These are phyloP conservation scores for Aspergillus tubingensis DNA, from an alignment of 2,329 filamentous ascomycete genomes.

Conservation along the genomic window DNA sequence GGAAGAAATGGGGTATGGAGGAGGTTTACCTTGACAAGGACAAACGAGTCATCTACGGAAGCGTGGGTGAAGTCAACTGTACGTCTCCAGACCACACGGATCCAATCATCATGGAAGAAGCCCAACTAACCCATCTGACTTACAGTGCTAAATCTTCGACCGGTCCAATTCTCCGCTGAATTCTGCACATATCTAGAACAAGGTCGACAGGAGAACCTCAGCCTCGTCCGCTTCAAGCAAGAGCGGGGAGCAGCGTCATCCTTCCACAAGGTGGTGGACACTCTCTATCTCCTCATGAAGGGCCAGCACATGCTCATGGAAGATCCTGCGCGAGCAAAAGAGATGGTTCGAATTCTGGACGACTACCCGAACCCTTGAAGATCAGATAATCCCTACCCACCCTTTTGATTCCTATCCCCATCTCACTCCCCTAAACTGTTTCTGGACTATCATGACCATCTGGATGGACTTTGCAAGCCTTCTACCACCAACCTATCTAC, in stretches of 20 bases:
- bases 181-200: constrained; percentile 89
- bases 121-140: constrained; percentile 17
- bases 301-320: constrained; percentile 67
- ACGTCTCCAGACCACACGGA: constrained; percentile 43
- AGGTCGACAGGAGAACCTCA: constrained; percentile 72
- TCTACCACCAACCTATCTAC: too few relatives aligned
- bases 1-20: constrained; percentile 78
- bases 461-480: too few relatives aligned
- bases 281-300: constrained; percentile 69
- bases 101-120: not conserved
- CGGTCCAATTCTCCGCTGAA: constrained; percentile 84
- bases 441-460: too few relatives aligned
- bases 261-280: constrained; percentile 80
- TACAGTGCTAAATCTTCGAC: constrained; percentile 75
- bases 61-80: constrained; percentile 77
- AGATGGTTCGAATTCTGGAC: constrained; percentile 58
- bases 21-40: constrained; percentile 77
- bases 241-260: constrained; percentile 89
- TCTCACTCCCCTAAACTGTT: too few relatives aligned
- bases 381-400: not conserved
- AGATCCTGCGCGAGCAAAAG: constrained; percentile 66
- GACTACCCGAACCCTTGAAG: constrained; percentile 20
- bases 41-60: constrained; percentile 76
- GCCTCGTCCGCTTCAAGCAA: constrained; percentile 82
- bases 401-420: too few relatives aligned